A percentile compares a stretch with the other conserved stretches of the same genome.
Conservation (phyloP, 1,284 basidiomycete species). For the Leccinum pseudoinsigne region DNA sequence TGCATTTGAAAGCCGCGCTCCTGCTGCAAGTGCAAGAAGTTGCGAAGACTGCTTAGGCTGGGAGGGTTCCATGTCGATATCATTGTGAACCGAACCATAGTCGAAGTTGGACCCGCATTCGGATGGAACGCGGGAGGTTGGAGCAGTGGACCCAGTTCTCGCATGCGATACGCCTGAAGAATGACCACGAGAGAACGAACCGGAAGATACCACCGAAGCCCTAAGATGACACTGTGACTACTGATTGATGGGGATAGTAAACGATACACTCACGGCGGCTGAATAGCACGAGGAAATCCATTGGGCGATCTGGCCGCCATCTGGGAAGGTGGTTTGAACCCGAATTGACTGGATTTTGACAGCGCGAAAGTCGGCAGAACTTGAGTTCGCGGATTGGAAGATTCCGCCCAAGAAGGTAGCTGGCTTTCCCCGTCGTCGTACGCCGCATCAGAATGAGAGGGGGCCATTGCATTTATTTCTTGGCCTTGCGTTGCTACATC, state of each 20-base stretch:
- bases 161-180: not conserved
- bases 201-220: not conserved
- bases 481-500: not conserved
- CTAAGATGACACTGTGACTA: not conserved
- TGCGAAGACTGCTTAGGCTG: not conserved
- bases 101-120: not conserved
- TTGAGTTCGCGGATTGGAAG: not conserved
- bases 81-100: not conserved
- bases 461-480: not conserved
- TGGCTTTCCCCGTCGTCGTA: not conserved
- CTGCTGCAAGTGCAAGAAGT: not conserved
- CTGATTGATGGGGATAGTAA: not conserved
- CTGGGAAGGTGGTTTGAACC: not conserved
- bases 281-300: not conserved
- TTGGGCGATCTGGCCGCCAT: not conserved
- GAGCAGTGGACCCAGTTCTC: not conserved
- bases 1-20: not conserved
- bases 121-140: not conserved
- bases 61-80: not conserved
- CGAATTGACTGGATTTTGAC: not conserved
- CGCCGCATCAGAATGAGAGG: not conserved
- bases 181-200: not conserved
- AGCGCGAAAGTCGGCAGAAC: not conserved
- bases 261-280: not conserved
- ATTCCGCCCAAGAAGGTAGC: not conserved